Evolutionary conservation across 129 eudicot genomes (phyloP).

Genomic region (Pulicaria dysenterica): DNA sequence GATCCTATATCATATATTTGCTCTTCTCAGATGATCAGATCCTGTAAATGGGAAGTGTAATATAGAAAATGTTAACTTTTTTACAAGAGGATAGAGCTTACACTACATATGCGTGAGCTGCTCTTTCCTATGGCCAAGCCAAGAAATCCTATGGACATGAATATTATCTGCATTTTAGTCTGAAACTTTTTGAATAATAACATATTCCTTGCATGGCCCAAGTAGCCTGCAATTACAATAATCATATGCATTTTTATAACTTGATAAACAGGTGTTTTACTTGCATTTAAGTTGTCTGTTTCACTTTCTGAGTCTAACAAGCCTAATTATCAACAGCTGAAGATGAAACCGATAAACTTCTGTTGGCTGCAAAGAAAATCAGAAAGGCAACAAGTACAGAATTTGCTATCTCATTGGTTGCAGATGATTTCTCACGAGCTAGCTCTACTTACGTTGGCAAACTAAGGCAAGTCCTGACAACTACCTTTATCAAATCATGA

Average conservation of each 20-base stretch:
- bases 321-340: constrained; percentile 52
- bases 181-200: constrained; percentile 10
- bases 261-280: not conserved
- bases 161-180: not conserved
- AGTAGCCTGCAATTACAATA: not conserved
- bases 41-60: not conserved
- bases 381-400: constrained; percentile 83
- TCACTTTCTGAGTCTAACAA: constrained; percentile 28
- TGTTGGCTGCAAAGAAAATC: constrained; percentile 82
- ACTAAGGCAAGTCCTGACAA: constrained; percentile 61
- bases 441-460: constrained; percentile 90
- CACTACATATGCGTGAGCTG: not conserved
- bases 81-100: not conserved
- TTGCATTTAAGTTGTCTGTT: not conserved
- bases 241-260: not conserved
- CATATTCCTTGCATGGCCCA: not conserved
- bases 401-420: constrained; percentile 73
- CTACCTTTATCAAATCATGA: not conserved
- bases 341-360: constrained; percentile 67
- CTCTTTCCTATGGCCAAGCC: too few species aligned
- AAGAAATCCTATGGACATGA: not conserved
- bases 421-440: constrained; percentile 88
- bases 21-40: not conserved
- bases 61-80: not conserved
- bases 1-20: not conserved